phyloP scores from a whole-genome alignment of 1,139 yeast genomes.

The Hyphopichia pseudoburtonii region DNA sequence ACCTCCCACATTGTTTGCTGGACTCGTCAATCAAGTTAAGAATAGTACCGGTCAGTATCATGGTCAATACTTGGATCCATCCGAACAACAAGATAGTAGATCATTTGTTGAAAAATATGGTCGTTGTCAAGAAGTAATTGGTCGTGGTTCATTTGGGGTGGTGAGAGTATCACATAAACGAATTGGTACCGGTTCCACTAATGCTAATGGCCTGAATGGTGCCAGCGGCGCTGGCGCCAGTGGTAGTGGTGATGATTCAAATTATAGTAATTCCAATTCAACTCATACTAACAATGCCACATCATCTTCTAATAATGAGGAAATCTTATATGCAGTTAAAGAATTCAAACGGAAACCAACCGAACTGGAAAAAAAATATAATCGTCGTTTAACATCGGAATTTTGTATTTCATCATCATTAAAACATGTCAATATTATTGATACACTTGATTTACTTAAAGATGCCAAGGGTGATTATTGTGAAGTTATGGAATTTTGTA shows the following conservation, averaged over 20 bases:
- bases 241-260: background rate
- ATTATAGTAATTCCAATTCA: background rate
- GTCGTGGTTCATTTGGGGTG: constrained; percentile 50
- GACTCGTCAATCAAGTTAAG: constrained; percentile 70
- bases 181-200: constrained; percentile 9
- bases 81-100: constrained; percentile 29
- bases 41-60: constrained; percentile 30
- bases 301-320: constrained; percentile 19
- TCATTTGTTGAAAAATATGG: constrained; percentile 52
- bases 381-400: constrained; percentile 45
- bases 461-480: constrained; percentile 93
- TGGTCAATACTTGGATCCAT: constrained; percentile 12
- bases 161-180: constrained; percentile 48
- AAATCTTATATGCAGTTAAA: constrained; percentile 46
- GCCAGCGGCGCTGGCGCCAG: background rate
- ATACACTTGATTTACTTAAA: constrained; percentile 80
- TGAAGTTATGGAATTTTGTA: constrained; percentile 95
- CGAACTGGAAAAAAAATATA: constrained; percentile 47
- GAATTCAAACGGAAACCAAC: constrained; percentile 44
- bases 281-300: background rate
- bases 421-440: constrained; percentile 60
- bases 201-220: constrained; percentile 2
- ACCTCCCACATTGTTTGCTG: constrained; percentile 82
- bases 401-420: constrained; percentile 51
- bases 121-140: constrained; percentile 50